Evolutionary conservation across 768 basidiomycete species (phyloP), one percentile per base, ranked within the genome.

Genomic region (Dictyophora rubrovolvata): DNA sequence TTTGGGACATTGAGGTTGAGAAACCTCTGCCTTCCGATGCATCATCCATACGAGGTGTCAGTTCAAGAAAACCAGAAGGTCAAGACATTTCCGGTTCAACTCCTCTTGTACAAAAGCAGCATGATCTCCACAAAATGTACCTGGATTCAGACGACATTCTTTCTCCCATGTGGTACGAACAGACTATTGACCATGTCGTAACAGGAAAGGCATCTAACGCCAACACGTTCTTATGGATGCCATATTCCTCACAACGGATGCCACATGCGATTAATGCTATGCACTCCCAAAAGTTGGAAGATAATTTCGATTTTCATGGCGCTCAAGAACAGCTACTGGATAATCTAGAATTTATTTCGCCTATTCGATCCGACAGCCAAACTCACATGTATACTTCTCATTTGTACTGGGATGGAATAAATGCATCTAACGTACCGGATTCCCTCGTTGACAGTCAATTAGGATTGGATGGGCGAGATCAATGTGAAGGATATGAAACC

Each of bases 1-100:
- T 78, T 8, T 85, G 84, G 83, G 79, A 78, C 61, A 81, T 85
- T 28, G 84, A 84, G 63, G 51, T 67, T 14, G 72, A 75, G 55
- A 64, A 68, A 58, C 62, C 66, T 28, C 59, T 69, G 59, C 66
- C 68, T 54, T 63, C 69, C 61, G 54, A 56, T 5, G 56, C 48
- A 16, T 33, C 54, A 33, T 46, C 35, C 17, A n/a, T 28, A 16
- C 12, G 59, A 18, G 12, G 42, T 56, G 46, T 36, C 37, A 42
- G 18, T 54, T 52, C 22, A 12, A 55, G 5, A 20, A 54, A 5
- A 61, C 28, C 16, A 64, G 54, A 22, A 11, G 62, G 48, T 5
- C 36, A 48, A 3, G 56, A 55, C 17, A 58, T 68, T 12, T 60
- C 63, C 5, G 63, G 6, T 21, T 56, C 7, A 51, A 48, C 8